These are phyloP conservation scores for Fusarium globosum DNA, from an alignment of 2,329 filamentous ascomycete species.

Conservation along the genomic window DNA sequence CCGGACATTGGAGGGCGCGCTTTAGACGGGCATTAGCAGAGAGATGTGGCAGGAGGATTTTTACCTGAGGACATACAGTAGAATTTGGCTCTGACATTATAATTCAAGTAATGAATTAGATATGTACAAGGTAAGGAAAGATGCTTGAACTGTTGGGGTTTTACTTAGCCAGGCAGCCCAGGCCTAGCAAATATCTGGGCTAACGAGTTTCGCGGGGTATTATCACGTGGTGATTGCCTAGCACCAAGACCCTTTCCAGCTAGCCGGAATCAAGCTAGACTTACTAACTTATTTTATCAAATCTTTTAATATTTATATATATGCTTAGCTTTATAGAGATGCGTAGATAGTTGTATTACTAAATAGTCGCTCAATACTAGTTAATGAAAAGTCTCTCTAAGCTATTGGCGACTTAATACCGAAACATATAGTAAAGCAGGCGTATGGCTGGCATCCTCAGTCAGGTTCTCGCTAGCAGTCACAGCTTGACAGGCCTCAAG, in stretches of 20 bases:
- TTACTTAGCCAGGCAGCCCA: background rate
- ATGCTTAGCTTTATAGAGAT: too few species aligned
- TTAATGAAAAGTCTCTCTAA: too few species aligned
- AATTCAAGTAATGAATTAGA: too few species aligned
- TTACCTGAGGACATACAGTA: background rate
- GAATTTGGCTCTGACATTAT: background rate
- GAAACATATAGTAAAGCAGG: too few species aligned
- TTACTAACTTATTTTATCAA: background rate
- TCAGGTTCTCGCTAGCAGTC: too few species aligned
- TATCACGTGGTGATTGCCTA: background rate
- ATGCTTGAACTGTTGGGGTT: background rate
- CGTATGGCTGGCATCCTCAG: too few species aligned
- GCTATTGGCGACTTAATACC: too few species aligned
- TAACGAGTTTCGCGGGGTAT: background rate
- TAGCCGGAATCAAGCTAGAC: background rate
- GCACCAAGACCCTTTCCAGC: background rate
- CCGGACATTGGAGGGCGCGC: background rate
- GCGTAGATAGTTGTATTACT: too few species aligned
- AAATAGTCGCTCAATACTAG: too few species aligned
- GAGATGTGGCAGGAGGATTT: fast-evolving
- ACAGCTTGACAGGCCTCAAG: fast-evolving
- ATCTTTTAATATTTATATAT: too few species aligned
- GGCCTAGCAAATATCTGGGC: background rate
- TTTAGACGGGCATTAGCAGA: fast-evolving
- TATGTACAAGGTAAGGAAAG: too few species aligned